Evolutionary conservation across 805 yeast species (phyloP).

Genomic region (Spathaspora boniae): DNA sequence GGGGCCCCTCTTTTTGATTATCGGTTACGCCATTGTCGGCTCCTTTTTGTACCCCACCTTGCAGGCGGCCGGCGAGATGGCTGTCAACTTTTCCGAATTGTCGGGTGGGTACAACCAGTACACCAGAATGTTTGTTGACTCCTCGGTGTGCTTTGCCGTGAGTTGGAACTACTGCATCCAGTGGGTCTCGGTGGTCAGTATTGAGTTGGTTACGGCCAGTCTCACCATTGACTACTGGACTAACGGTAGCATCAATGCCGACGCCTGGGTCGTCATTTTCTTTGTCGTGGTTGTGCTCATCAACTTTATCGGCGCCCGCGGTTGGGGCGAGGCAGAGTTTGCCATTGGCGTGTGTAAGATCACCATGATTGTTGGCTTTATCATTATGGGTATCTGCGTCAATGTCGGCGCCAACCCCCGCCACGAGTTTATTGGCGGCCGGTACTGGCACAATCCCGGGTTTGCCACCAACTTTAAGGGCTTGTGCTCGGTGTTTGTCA

Average conservation of each 20-base stretch:
- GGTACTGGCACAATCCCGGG: constrained; percentile 40
- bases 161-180: constrained; percentile 63
- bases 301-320: constrained; percentile 45
- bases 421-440: constrained; percentile 39
- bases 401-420: constrained; percentile 35
- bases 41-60: constrained; percentile 35
- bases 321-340: constrained; percentile 45
- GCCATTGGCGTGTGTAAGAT: constrained; percentile 35
- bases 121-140: constrained; percentile 52
- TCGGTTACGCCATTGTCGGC: constrained; percentile 34
- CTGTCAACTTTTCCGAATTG: constrained; percentile 54
- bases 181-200: constrained; percentile 60
- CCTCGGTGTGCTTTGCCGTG: constrained; percentile 55
- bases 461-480: constrained; percentile 36
- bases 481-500: constrained; percentile 35
- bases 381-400: constrained; percentile 38
- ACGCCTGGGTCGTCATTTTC: constrained; percentile 55
- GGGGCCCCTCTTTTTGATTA: constrained; percentile 32
- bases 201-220: constrained; percentile 63
- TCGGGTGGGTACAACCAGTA: constrained; percentile 65
- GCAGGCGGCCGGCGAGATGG: constrained; percentile 47
- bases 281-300: constrained; percentile 42
- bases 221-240: constrained; percentile 60
- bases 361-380: constrained; percentile 35
- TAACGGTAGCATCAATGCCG: constrained; percentile 42